Evolutionary conservation across 2,329 filamentous ascomycete genomes (phyloP).

Genomic region (Clathrospora elynae): DNA sequence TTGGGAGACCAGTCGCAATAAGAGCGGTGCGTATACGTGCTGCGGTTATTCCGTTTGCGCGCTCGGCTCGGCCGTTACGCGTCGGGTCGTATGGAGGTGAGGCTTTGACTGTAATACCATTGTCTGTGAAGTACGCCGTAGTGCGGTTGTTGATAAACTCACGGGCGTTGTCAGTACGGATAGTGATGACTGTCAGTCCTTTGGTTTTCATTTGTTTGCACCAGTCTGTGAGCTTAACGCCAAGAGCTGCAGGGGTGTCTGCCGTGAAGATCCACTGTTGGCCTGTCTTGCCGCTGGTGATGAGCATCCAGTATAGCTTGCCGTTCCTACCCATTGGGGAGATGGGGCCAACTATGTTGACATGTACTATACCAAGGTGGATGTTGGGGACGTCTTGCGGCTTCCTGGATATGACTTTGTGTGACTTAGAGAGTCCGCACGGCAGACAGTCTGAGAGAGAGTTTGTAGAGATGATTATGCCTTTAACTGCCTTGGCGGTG

Average conservation of each 20-base stretch:
- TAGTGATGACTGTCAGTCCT: background rate
- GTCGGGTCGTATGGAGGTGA: background rate
- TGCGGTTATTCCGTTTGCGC: background rate
- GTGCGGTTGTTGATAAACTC: background rate
- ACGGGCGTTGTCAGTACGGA: background rate
- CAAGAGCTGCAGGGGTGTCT: background rate
- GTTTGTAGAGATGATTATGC: background rate
- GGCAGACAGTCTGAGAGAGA: background rate
- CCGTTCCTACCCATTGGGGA: conserved; percentile 9
- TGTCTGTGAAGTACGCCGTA: background rate
- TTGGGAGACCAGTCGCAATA: background rate
- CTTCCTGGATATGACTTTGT: background rate
- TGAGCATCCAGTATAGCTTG: background rate
- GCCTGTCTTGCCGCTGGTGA: background rate
- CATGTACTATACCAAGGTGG: background rate
- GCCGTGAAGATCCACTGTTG: background rate
- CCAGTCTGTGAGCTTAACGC: background rate
- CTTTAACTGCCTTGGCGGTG: background rate
- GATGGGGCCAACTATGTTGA: background rate
- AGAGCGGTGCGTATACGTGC: background rate
- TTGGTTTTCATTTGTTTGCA: background rate
- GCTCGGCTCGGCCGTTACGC: background rate
- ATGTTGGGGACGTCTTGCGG: background rate
- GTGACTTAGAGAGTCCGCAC: background rate
- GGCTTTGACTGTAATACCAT: background rate